Percentiles rank a stretch among this genome's conserved stretches.
Evolutionary conservation across 345 rosid genomes (phyloP).

Genomic region (Acer campestre): DNA sequence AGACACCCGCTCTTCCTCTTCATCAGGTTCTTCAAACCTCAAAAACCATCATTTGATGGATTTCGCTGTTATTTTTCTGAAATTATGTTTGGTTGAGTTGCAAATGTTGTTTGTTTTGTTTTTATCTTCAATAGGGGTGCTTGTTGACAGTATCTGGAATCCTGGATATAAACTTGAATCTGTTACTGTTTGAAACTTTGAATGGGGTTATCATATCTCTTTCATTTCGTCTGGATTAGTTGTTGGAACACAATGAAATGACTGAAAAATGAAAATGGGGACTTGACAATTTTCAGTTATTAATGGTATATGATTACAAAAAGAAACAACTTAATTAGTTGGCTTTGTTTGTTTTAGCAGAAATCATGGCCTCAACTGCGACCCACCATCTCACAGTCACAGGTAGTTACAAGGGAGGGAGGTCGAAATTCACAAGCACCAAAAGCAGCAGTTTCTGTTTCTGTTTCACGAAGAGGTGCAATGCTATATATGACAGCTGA

Average conservation of each 20-base stretch:
- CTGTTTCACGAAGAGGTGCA: constrained; percentile 42
- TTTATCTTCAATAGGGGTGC: background rate
- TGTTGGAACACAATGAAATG: no score
- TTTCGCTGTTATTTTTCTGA: background rate
- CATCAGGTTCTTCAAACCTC: constrained; percentile 25
- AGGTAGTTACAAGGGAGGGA: constrained; percentile 22
- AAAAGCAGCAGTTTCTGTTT: background rate
- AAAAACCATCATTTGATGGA: background rate
- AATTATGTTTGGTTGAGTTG: no score
- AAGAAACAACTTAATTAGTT: background rate
- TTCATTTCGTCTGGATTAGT: no score
- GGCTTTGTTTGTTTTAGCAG: no score
- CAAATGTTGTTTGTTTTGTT: background rate
- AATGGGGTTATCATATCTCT: no score
- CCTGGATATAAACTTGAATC: background rate
- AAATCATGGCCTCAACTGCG: no score
- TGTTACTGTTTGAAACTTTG: background rate
- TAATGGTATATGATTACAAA: no score
- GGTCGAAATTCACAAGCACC: constrained; percentile 14
- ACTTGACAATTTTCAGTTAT: no score
- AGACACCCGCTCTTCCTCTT: background rate
- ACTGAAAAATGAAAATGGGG: no score
- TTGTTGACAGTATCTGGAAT: no score
- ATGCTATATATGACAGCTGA: constrained; percentile 38
- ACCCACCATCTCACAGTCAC: background rate